Evolutionary conservation across 176 grass and related monocot genomes (phyloP).

Genomic region (Typha latifolia): DNA sequence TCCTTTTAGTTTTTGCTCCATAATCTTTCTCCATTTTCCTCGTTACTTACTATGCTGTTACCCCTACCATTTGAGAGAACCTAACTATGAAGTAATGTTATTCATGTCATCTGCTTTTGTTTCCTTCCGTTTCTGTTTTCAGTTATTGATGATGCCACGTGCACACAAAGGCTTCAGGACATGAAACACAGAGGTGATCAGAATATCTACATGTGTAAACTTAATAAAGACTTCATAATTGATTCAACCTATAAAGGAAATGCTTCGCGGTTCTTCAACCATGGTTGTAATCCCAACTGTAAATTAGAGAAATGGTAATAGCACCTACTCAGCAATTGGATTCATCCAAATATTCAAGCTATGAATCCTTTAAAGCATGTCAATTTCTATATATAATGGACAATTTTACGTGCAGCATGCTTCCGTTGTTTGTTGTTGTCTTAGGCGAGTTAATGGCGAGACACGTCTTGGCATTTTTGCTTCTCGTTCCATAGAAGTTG

Average conservation of each 20-base stretch:
- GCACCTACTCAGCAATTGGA: conserved; percentile 12
- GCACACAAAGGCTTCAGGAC: conserved; percentile 88
- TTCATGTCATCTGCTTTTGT: conserved; percentile 10
- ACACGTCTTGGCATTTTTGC: conserved; percentile 74
- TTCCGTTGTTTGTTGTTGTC: conserved; percentile 19
- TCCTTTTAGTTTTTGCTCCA: background rate
- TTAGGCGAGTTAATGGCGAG: conserved; percentile 80
- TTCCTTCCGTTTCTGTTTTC: conserved; percentile 22
- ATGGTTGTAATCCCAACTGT: conserved; percentile 93
- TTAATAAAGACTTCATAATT: conserved; percentile 95
- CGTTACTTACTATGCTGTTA: background rate
- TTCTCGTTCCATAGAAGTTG: conserved; percentile 45
- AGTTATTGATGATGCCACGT: conserved; percentile 91
- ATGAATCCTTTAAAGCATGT: no score
- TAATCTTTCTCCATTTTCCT: background rate
- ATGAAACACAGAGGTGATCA: conserved; percentile 63
- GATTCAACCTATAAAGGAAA: conserved; percentile 99
- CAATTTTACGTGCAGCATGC: no score
- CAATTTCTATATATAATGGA: no score
- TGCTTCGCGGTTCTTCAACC: conserved; percentile 83
- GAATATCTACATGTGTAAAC: conserved; percentile 98
- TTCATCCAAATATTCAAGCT: background rate
- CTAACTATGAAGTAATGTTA: background rate
- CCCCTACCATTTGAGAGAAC: background rate
- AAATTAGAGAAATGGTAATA: conserved; percentile 96